Evolutionary conservation across 176 grass and related monocot genomes (phyloP).

Genomic region (Cymbopogon citratus): DNA sequence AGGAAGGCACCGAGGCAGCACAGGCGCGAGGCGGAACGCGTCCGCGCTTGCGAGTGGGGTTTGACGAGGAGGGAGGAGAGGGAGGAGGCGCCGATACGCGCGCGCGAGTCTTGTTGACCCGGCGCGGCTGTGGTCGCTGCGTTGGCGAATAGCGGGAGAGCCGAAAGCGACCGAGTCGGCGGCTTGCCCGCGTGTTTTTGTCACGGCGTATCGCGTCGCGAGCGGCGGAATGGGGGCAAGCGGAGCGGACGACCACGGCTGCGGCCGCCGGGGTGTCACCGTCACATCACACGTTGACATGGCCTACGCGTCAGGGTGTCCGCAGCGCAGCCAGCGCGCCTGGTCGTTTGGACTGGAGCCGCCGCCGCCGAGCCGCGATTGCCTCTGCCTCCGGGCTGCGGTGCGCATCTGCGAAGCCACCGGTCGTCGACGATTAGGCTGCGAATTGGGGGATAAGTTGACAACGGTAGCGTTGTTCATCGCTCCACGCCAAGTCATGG

Average conservation of each 20-base stretch:
- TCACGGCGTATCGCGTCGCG: background rate
- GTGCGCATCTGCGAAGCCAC: background rate
- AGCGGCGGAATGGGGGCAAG: background rate
- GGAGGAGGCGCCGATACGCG: background rate
- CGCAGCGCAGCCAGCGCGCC: background rate
- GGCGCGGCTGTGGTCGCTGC: background rate
- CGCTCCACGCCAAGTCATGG: background rate
- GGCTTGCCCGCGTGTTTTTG: background rate
- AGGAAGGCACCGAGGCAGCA: background rate
- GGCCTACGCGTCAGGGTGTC: conserved; percentile 4
- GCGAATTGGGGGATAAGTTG: background rate
- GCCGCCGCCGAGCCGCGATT: background rate
- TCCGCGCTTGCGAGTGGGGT: background rate
- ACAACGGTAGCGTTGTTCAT: background rate
- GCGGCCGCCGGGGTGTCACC: background rate
- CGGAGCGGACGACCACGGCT: background rate
- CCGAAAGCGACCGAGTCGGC: background rate
- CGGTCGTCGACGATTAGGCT: background rate
- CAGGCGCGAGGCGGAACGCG: background rate
- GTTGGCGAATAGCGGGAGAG: background rate
- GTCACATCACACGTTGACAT: background rate
- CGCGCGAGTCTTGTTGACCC: conserved; percentile 13
- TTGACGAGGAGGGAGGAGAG: conserved; percentile 14
- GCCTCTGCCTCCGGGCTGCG: background rate
- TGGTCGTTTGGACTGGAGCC: background rate